Base-by-base conservation (phyloP, 2,329 filamentous ascomycete species). In the Monosporascus sp. region DNA sequence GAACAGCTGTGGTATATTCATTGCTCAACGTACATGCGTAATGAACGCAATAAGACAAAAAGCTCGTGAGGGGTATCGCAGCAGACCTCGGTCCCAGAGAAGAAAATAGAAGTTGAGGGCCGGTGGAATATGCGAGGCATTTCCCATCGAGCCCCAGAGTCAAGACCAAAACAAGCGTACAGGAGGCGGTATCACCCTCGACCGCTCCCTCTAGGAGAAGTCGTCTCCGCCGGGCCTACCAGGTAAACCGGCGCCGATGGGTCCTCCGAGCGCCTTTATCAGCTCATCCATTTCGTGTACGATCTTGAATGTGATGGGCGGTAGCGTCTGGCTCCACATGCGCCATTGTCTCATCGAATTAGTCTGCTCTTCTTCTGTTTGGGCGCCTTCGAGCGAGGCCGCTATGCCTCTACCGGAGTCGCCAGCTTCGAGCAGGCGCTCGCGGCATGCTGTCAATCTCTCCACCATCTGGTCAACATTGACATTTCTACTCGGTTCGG, bases 231-330 rank as follows among this genome's bases (percentile, higher is more conserved):
- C 28, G 31, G 50, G 50, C 41, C 31, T 43, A 35, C 43, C 50
- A 26, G 45, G 26, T 14, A 35, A 14, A 11, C 31, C 31, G 20
- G 41, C 41, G 11, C 41, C 41, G 11, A n/a, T 28, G 54, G 64
- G 61, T 22, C 41, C 20, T 15, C 41, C 41, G 6, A 44, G 41
- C 41, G 6, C 41, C 20, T 8, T 20, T n/a, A 84, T 80, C 55
- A 90, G 73, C 67, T 89, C 89, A 75, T 93, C 94, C 50, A 87
- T 88, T 70, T 91, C 88, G 55, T 88, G 80, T 7, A 88, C 90
- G 66, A 93, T 87, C 70, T 91, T 88, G 70, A 95, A 95, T n/a
- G 89, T 89, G 60, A 94, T 85, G 2, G 89, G 89, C 11, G 89
- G 89, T 49, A 96, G 73, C 28, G 82, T 85, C 68, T 87, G 85